Percentiles rank a stretch among this genome's conserved stretches.
phyloP scores from a whole-genome alignment of 495 filamentous ascomycete species.

The Lepraria neglecta region DNA sequence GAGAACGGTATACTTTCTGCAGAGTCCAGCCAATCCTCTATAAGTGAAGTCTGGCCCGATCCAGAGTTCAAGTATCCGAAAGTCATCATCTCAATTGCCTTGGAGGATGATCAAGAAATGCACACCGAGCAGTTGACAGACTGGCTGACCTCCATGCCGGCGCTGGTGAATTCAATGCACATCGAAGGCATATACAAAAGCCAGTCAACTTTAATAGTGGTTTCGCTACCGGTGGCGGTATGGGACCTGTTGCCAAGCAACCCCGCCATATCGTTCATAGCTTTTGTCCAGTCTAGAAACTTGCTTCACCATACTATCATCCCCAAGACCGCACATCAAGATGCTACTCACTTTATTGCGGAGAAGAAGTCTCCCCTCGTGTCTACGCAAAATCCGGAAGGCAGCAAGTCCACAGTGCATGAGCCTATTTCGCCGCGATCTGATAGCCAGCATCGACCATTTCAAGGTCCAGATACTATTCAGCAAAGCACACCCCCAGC shows the following conservation, averaged over 20 bases:
- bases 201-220: background rate
- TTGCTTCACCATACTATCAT: background rate
- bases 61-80: background rate
- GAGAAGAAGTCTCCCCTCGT: too few relatives aligned
- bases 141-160: background rate
- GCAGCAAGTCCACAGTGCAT: too few relatives aligned
- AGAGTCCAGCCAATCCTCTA: too few relatives aligned
- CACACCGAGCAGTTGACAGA: background rate
- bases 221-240: background rate
- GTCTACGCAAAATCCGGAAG: too few relatives aligned
- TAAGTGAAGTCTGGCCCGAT: too few relatives aligned
- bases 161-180: background rate
- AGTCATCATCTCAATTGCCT: background rate
- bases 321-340: too few relatives aligned
- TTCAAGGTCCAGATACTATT: too few relatives aligned
- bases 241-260: background rate
- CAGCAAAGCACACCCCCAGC: too few relatives aligned
- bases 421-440: too few relatives aligned
- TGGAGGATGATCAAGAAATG: background rate
- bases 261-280: background rate
- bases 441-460: too few relatives aligned
- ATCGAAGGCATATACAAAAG: conserved; percentile 4
- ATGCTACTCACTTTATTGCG: too few relatives aligned
- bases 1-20: too few relatives aligned
- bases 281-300: background rate